phyloP scores from a whole-genome alignment of 116 monocot genomes.

The Zostera marina region DNA sequence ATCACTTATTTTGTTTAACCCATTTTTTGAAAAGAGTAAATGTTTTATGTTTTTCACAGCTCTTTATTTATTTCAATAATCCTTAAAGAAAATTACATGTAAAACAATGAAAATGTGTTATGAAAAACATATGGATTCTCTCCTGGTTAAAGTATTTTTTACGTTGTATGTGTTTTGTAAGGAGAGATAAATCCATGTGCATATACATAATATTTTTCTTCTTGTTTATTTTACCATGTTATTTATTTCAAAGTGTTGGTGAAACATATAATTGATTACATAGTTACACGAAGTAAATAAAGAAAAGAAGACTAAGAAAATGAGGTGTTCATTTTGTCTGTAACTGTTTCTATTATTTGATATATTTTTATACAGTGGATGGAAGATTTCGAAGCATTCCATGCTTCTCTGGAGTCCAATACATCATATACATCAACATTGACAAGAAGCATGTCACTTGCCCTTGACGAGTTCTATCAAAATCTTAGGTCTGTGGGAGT shows the following conservation, averaged over 20 bases:
- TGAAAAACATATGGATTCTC: too few species aligned
- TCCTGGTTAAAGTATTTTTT: too few species aligned
- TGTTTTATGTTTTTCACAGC: too few species aligned
- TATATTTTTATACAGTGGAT: constrained; percentile 53
- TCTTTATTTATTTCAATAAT: neutral
- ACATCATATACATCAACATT: constrained; percentile 66
- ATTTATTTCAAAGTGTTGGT: neutral
- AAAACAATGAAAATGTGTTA: too few species aligned
- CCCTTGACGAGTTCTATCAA: constrained; percentile 92
- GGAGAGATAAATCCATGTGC: too few species aligned
- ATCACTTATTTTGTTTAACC: too few species aligned
- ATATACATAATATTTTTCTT: too few species aligned
- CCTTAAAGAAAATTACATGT: neutral
- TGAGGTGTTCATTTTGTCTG: neutral
- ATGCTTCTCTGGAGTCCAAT: constrained; percentile 60
- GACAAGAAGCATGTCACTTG: constrained; percentile 68
- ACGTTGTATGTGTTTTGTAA: too few species aligned
- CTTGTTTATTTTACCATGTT: too few species aligned
- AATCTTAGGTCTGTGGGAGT: constrained; percentile 82
- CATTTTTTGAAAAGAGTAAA: too few species aligned
- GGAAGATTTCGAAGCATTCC: constrained; percentile 92
- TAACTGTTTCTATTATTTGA: neutral
- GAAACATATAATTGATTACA: neutral
- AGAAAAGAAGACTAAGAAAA: neutral
- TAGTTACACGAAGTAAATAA: neutral